A percentile compares a stretch with the other conserved stretches of the same genome.
Conservation (phyloP, 2,329 filamentous ascomycete species). For the Sporothrix euskadiensis region DNA sequence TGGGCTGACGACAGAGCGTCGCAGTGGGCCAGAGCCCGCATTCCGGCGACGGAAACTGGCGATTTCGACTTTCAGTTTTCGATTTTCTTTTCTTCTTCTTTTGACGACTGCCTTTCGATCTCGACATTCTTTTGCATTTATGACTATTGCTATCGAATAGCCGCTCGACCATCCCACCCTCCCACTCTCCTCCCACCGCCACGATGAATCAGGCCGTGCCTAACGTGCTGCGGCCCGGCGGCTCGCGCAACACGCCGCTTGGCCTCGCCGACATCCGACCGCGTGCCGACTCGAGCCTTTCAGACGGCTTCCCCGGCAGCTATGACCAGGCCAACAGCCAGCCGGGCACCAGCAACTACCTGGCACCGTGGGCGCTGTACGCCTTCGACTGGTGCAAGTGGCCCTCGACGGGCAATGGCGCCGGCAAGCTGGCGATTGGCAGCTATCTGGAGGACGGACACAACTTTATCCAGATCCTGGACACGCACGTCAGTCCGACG, state of each 20-base stretch:
- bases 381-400: slow-evolving; percentile 99
- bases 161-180: neutral
- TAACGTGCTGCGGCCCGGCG: slow-evolving; percentile 61
- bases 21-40: slow-evolving; percentile 17
- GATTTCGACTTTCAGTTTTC: neutral
- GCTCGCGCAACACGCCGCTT: slow-evolving; percentile 78
- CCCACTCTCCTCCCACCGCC: neutral
- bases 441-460: slow-evolving; percentile 98
- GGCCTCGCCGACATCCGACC: slow-evolving; percentile 90
- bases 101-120: neutral
- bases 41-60: slow-evolving; percentile 7
- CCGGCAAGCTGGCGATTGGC: slow-evolving; percentile 89
- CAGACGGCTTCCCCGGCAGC: slow-evolving; percentile 66
- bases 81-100: too few relatives aligned
- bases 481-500: slow-evolving; percentile 75
- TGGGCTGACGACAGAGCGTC: slow-evolving; percentile 2
- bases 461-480: slow-evolving; percentile 98
- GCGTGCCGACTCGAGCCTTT: slow-evolving; percentile 76
- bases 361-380: slow-evolving; percentile 93
- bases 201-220: slow-evolving; percentile 49
- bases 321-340: slow-evolving; percentile 67
- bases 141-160: neutral
- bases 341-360: slow-evolving; percentile 82
- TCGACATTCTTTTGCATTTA: slow-evolving; percentile 4
- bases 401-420: slow-evolving; percentile 75